These are phyloP conservation scores for Colletotrichum theobromicola DNA, from an alignment of 2,329 filamentous ascomycete species.

Conservation along the genomic window DNA sequence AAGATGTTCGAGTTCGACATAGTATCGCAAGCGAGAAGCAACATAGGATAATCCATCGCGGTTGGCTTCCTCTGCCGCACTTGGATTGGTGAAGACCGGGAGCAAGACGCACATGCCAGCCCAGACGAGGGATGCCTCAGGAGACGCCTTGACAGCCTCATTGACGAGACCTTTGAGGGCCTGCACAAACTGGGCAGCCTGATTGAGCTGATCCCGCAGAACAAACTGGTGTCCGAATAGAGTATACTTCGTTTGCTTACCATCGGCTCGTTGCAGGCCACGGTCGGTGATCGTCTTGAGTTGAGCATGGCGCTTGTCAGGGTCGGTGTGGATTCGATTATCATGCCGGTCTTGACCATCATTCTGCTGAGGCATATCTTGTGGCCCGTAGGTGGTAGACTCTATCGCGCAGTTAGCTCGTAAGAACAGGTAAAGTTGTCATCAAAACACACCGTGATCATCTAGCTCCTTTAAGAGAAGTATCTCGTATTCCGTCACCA, in stretches of 20 bases:
- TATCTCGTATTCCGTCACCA: not conserved
- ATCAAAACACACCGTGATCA: not conserved
- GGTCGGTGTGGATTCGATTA: not conserved
- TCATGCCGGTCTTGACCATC: not conserved
- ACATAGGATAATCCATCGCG: constrained; percentile 36
- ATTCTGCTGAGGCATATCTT: not conserved
- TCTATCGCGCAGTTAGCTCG: not conserved
- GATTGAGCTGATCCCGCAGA: not conserved
- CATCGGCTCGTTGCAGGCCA: not conserved
- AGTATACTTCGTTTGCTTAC: not conserved
- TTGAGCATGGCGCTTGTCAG: not conserved
- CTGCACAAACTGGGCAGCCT: constrained; percentile 6
- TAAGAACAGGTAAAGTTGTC: not conserved
- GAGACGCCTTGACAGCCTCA: constrained; percentile 32
- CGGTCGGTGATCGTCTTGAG: not conserved
- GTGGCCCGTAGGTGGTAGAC: not conserved
- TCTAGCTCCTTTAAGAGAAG: not conserved
- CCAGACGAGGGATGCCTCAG: constrained; percentile 35
- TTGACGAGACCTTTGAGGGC: constrained; percentile 28
- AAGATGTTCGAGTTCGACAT: constrained; percentile 31
- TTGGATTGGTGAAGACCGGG: constrained; percentile 37
- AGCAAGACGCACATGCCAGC: constrained; percentile 41
- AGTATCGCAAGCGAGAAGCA: constrained; percentile 32
- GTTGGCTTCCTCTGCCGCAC: constrained; percentile 32
- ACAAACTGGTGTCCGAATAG: not conserved